Conservation (phyloP, 352 stramenopile species). For the Globisporangium parvum region DNA sequence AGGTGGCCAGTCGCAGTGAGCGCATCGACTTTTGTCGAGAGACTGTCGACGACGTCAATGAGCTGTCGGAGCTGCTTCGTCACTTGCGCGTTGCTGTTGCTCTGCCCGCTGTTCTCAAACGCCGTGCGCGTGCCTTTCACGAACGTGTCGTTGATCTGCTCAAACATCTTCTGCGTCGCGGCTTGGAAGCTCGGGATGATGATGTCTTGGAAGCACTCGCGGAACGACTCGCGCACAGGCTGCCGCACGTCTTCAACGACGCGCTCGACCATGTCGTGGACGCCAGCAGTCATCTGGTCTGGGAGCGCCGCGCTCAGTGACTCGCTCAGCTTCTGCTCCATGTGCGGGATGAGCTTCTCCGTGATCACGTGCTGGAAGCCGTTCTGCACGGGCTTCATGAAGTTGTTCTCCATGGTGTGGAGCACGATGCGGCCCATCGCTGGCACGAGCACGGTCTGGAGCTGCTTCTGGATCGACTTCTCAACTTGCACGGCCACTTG, state of each 20-base stretch:
- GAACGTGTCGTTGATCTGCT: conserved; percentile 84
- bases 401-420: conserved; percentile 88
- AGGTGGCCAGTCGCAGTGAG: conserved; percentile 11
- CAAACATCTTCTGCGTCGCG: conserved; percentile 86
- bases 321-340: conserved; percentile 68
- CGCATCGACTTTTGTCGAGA: conserved; percentile 63
- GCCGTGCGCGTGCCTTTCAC: conserved; percentile 62
- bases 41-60: conserved; percentile 43
- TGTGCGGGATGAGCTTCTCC: conserved; percentile 63
- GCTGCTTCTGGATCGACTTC: conserved; percentile 79
- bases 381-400: conserved; percentile 81
- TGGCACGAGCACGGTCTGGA: conserved; percentile 74
- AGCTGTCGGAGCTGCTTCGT: conserved; percentile 57
- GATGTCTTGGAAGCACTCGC: conserved; percentile 80
- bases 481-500: conserved; percentile 68
- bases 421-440: conserved; percentile 83
- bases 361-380: conserved; percentile 72
- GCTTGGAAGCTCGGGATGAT: conserved; percentile 85
- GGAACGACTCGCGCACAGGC: conserved; percentile 79
- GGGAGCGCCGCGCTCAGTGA: conserved; percentile 50
- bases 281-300: conserved; percentile 49
- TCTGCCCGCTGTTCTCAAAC: conserved; percentile 52
- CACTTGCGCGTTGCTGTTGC: conserved; percentile 51
- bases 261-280: conserved; percentile 68
- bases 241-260: conserved; percentile 76